These are phyloP conservation scores for Phytophthora sp. DNA, from an alignment of 352 stramenopile species.

Conservation along the genomic window DNA sequence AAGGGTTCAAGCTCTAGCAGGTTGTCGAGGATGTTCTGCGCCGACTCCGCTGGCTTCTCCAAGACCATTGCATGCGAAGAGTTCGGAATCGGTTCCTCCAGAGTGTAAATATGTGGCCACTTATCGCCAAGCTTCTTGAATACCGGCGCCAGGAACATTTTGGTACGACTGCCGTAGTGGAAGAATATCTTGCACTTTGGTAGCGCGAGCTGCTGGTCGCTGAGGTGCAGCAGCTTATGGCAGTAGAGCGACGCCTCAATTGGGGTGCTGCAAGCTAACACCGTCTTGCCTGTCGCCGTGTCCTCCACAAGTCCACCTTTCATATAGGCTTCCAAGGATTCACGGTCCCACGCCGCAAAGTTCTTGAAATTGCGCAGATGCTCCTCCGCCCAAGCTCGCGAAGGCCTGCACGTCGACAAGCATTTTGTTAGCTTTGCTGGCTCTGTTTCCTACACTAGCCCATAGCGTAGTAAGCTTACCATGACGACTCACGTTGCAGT, in stretches of 20 bases:
- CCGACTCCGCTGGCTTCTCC: conserved; percentile 39
- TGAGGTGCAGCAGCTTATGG: conserved; percentile 18
- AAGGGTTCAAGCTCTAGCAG: conserved; percentile 20
- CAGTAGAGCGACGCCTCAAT: conserved; percentile 50
- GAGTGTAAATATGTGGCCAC: conserved; percentile 34
- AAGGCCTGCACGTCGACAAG: conserved; percentile 30
- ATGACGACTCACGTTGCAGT: conserved; percentile 36
- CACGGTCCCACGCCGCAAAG: conserved; percentile 47
- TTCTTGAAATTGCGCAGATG: conserved; percentile 43
- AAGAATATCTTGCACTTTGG: conserved; percentile 30
- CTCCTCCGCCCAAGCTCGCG: conserved; percentile 23
- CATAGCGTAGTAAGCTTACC: conserved; percentile 12
- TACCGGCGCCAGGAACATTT: conserved; percentile 29
- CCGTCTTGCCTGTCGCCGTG: conserved; percentile 11
- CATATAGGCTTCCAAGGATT: conserved; percentile 40
- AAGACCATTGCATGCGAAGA: conserved; percentile 43
- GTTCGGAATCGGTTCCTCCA: conserved; percentile 27
- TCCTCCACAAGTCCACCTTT: conserved; percentile 33
- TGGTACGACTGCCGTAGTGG: conserved; percentile 32
- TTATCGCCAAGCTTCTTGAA: conserved; percentile 25
- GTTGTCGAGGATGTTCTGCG: conserved; percentile 28
- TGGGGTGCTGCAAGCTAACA: conserved; percentile 38
- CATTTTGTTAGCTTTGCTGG: neutral
- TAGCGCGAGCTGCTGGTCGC: conserved; percentile 17
- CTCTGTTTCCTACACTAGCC: neutral